Base-by-base conservation (phyloP, 1,284 basidiomycete genomes). In the Apiotrichum akiyoshidainum region DNA sequence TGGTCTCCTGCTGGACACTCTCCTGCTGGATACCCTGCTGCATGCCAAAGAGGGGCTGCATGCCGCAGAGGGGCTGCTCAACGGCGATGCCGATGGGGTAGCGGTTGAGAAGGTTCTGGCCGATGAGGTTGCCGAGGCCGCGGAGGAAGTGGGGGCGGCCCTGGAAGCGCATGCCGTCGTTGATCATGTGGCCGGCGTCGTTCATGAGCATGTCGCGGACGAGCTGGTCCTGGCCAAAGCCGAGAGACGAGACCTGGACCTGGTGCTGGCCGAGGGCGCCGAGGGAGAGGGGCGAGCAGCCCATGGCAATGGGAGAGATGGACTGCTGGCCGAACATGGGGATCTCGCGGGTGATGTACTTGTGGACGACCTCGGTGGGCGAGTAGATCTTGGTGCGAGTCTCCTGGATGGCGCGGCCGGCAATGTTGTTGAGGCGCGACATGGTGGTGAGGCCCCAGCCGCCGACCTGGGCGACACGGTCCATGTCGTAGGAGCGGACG, bases 401-500 rank as follows among this genome's bases (percentile, higher is more conserved):
- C 48, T 50, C 48, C 14, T 34, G 35, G 48, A 50, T 37, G 48
- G 13, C 35, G 21, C 39, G 35, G 48, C 48, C 48, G 21, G 2
- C 10, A 9, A 50, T n/a, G 37, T 50, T 50, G 37, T 50, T 50
- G 37, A 50, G 35, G 48, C 48, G 48, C 17, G 48, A 39, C 48
- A 50, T 50, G 48, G 37, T 39, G 48, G 48, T 50, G 35, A 50
- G n/a, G 12, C 48, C 48, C 48, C 48, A 50, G 48, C 48, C 48
- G 48, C 48, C 48, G 37, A 17, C 4, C 48, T 50, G 35, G 48
- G 16, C 5, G 48, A 19, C 14, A 35, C 35, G 48, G 35, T 37
- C 22, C 34, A 50, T 37, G 48, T 50, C 48, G 35, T 7, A 39
- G 12, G 48, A 10, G 48, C 48, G 48, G 37, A 50, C 19, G 37